Conservation (phyloP, 2,329 filamentous ascomycete genomes). For the Onygenales sp. region DNA sequence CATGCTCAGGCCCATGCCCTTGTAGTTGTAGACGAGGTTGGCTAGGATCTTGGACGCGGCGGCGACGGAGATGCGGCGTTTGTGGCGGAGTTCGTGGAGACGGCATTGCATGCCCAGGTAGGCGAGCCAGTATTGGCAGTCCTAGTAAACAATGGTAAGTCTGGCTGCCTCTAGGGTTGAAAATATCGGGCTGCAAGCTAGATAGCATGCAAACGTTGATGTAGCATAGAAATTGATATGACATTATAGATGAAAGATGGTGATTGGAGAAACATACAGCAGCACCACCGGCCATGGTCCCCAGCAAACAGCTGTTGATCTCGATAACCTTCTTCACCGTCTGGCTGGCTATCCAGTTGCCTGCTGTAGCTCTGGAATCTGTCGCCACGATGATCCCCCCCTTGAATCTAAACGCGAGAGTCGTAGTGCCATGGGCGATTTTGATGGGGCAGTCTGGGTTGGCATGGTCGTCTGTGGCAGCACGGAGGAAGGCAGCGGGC, state of each 20-base stretch:
- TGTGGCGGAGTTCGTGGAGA: constrained; percentile 97
- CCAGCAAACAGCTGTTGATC: constrained; percentile 88
- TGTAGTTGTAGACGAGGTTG: constrained; percentile 97
- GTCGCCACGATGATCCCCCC: constrained; percentile 97
- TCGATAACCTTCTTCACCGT: constrained; percentile 99
- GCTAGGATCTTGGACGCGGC: constrained; percentile 97
- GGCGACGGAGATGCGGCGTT: constrained; percentile 94
- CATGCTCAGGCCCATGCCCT: constrained; percentile 98
- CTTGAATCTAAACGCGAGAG: constrained; percentile 94
- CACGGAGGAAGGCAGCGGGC: constrained; percentile 90
- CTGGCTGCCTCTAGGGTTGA: too few species aligned
- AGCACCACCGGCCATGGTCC: constrained; percentile 96
- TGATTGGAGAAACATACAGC: constrained; percentile 49
- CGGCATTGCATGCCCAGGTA: constrained; percentile 99
- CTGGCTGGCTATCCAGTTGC: constrained; percentile 99
- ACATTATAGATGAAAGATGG: not conserved
- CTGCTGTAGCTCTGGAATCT: constrained; percentile 91
- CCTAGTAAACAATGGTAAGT: constrained; percentile 37
- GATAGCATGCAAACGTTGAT: not conserved
- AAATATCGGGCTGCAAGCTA: not conserved
- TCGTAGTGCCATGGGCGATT: constrained; percentile 97
- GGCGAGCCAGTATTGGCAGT: constrained; percentile 99
- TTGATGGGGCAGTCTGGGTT: constrained; percentile 98
- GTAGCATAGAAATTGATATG: not conserved
- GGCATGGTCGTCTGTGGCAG: constrained; percentile 91